These are phyloP conservation scores for Polysphondylium violaceum DNA, from an alignment of 78 protist species.

Conservation along the genomic window DNA sequence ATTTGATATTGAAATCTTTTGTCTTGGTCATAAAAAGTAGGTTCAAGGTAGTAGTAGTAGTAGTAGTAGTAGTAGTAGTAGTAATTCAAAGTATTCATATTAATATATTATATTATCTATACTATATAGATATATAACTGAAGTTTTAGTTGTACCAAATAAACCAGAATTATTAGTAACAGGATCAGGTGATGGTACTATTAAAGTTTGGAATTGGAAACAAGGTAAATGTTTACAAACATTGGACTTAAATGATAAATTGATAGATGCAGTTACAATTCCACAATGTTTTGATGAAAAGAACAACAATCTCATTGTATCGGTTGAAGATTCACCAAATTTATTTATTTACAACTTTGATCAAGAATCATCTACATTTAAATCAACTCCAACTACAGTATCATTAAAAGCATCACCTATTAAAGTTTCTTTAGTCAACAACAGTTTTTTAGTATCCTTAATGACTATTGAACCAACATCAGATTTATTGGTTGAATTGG, in stretches of 20 bases:
- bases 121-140: constrained; percentile 45
- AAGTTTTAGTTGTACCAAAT: constrained; percentile 19
- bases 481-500: background rate
- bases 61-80: background rate
- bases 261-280: constrained; percentile 5
- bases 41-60: background rate
- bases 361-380: background rate
- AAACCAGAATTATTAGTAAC: constrained; percentile 45
- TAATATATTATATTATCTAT: too few relatives aligned
- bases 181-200: constrained; percentile 82
- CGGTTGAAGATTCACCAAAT: constrained; percentile 10
- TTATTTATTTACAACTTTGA: background rate
- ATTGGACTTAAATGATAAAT: background rate
- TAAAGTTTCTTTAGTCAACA: background rate
- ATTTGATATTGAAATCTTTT: constrained; percentile 73
- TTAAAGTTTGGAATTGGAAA: constrained; percentile 73
- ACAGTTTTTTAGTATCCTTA: constrained; percentile 1
- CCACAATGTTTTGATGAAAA: constrained; percentile 7
- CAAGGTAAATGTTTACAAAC: constrained; percentile 64
- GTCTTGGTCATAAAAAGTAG: constrained; percentile 79
- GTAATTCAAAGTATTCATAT: background rate
- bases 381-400: background rate
- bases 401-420: constrained; percentile 1
- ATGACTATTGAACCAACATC: background rate
- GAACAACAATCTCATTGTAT: background rate